These are phyloP conservation scores for Neurospora discreta DNA, from an alignment of 495 filamentous ascomycete genomes.

Conservation along the genomic window DNA sequence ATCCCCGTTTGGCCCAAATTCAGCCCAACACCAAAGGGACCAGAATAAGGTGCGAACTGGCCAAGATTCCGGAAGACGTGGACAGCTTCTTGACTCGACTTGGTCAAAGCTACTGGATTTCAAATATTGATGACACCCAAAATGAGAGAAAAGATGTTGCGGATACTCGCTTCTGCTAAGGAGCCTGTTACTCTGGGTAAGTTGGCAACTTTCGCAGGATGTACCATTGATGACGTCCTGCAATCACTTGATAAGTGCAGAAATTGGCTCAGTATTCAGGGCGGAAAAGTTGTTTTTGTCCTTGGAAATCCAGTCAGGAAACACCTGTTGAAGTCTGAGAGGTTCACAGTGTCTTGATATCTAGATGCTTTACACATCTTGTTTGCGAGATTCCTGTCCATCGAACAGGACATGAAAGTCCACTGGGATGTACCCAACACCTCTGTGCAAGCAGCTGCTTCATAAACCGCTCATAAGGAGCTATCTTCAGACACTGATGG, in stretches of 20 bases:
- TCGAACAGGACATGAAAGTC: too few relatives aligned
- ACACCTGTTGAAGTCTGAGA: background rate
- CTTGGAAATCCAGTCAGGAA: background rate
- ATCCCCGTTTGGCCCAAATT: slow-evolving; percentile 19
- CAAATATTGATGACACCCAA: slow-evolving; percentile 14
- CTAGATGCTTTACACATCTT: slow-evolving; percentile 22
- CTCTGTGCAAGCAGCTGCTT: too few relatives aligned
- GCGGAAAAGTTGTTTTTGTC: background rate
- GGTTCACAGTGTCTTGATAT: slow-evolving; percentile 28
- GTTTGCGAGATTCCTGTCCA: too few relatives aligned
- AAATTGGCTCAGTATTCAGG: slow-evolving; percentile 20
- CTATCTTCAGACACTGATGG: too few relatives aligned
- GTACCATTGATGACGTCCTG: slow-evolving; percentile 14
- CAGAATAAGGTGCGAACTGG: slow-evolving; percentile 15
- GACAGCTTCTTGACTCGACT: slow-evolving; percentile 16
- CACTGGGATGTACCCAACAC: too few relatives aligned
- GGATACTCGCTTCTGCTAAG: slow-evolving; percentile 21
- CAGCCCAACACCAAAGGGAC: slow-evolving; percentile 17
- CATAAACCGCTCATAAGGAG: too few relatives aligned
- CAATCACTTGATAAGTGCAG: slow-evolving; percentile 19
- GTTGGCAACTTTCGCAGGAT: slow-evolving; percentile 17
- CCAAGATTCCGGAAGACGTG: slow-evolving; percentile 21
- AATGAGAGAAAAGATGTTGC: slow-evolving; percentile 25
- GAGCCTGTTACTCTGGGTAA: slow-evolving; percentile 22
- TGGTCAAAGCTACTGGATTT: slow-evolving; percentile 18